These are phyloP conservation scores for Fennellomyces sp. DNA, from an alignment of 371 early-diverging fungal genomes.

Conservation along the genomic window DNA sequence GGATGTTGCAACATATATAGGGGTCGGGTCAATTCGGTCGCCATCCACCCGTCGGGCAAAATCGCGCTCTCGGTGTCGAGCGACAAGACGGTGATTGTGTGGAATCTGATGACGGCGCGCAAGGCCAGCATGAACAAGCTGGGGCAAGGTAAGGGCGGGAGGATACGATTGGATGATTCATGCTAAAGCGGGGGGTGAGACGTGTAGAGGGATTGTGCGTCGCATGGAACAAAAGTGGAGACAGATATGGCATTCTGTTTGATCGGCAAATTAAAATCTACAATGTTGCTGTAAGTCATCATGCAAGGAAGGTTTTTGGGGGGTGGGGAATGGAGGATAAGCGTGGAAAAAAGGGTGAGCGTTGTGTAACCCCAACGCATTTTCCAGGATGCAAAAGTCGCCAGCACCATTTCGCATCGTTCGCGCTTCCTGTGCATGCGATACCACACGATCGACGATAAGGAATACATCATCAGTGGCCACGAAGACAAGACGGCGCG, in stretches of 20 bases:
- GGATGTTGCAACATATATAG: slow-evolving; percentile 27
- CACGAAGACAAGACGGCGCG: slow-evolving; percentile 75
- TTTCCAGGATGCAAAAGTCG: slow-evolving; percentile 54
- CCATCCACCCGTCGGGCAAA: slow-evolving; percentile 93
- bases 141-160: slow-evolving; percentile 39
- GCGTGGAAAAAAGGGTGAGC: not conserved
- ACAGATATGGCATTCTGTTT: slow-evolving; percentile 78
- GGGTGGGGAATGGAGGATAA: not conserved
- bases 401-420: slow-evolving; percentile 51
- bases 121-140: slow-evolving; percentile 75
- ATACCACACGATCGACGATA: slow-evolving; percentile 46
- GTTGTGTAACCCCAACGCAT: not conserved
- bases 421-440: slow-evolving; percentile 53
- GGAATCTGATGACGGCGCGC: slow-evolving; percentile 89
- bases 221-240: slow-evolving; percentile 76
- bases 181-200: not conserved
- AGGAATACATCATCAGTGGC: slow-evolving; percentile 68
- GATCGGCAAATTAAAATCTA: slow-evolving; percentile 74
- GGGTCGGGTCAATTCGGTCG: slow-evolving; percentile 71
- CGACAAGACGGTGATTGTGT: slow-evolving; percentile 84
- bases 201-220: slow-evolving; percentile 63
- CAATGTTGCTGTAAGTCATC: slow-evolving; percentile 61
- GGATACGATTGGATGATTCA: not conserved
- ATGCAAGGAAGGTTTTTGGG: not conserved
- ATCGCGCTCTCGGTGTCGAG: slow-evolving; percentile 82